Percentiles rank a stretch among this genome's conserved stretches.
phyloP scores from a whole-genome alignment of 2,329 filamentous ascomycete genomes.

The Aurifilum marmelostoma region DNA sequence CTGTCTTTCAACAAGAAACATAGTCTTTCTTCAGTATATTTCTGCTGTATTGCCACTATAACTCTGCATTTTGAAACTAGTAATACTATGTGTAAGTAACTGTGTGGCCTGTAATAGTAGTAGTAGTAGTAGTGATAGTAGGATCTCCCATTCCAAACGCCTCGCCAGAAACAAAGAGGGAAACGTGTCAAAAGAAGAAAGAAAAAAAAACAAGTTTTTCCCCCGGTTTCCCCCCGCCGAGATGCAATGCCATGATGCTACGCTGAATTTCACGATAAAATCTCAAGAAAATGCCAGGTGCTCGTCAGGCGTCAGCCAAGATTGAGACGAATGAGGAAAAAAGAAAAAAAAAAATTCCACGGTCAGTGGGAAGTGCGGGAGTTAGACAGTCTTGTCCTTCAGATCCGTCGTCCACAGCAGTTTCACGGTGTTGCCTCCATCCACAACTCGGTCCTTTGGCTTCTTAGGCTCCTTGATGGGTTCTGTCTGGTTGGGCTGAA shows the following conservation, averaged over 20 bases:
- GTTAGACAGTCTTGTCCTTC: neutral
- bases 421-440: neutral
- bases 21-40: neutral
- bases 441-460: constrained; percentile 1
- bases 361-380: neutral
- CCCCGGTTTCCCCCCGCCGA: neutral
- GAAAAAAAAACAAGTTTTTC: no score
- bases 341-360: neutral
- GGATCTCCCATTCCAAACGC: constrained; percentile 1
- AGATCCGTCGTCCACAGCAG: neutral
- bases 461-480: constrained; percentile 26
- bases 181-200: neutral
- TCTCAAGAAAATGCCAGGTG: neutral
- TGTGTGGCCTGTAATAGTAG: neutral
- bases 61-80: constrained; percentile 8
- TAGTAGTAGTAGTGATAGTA: neutral
- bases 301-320: neutral
- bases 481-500: constrained; percentile 45
- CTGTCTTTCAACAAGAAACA: neutral
- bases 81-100: neutral
- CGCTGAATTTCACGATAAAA: constrained; percentile 3
- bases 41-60: constrained; percentile 1
- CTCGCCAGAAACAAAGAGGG: constrained; percentile 13
- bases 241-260: constrained; percentile 18
- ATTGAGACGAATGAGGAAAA: neutral